Conservation (phyloP, 495 filamentous ascomycete genomes). For the Penicilliopsis zonata region DNA sequence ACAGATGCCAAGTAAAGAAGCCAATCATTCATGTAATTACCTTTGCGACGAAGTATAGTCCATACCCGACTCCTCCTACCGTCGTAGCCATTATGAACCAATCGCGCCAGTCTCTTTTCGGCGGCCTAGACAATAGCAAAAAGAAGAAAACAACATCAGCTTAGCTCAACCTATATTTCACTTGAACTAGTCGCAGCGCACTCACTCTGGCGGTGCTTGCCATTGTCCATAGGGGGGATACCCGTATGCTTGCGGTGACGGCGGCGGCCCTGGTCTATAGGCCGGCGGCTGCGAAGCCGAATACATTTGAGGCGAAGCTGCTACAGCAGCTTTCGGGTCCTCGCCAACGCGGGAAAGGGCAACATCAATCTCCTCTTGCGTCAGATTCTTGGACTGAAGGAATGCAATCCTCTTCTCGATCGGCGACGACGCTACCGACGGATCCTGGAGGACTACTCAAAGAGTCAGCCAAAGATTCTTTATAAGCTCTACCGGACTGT, state of each 20-base stretch:
- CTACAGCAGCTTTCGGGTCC: constrained; percentile 30
- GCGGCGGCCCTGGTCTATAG: constrained; percentile 39
- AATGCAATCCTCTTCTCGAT: constrained; percentile 88
- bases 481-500: constrained; percentile 1
- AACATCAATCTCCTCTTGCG: constrained; percentile 82
- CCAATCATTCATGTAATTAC: constrained; percentile 20
- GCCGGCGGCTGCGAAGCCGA: constrained; percentile 37
- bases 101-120: constrained; percentile 89
- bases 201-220: constrained; percentile 52
- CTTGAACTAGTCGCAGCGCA: constrained; percentile 2
- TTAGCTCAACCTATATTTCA: constrained; percentile 1
- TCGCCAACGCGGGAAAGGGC: constrained; percentile 66
- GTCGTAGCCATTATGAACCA: constrained; percentile 98
- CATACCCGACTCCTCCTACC: constrained; percentile 74
- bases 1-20: background rate
- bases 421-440: constrained; percentile 78
- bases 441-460: constrained; percentile 75
- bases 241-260: constrained; percentile 58
- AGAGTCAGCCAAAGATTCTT: background rate
- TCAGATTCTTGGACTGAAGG: constrained; percentile 92
- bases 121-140: constrained; percentile 35
- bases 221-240: constrained; percentile 58
- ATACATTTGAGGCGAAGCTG: constrained; percentile 31
- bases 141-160: constrained; percentile 8
- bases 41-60: constrained; percentile 78